Base-by-base conservation (phyloP, 2,329 filamentous ascomycete species). In the Pyricularia sp. region DNA sequence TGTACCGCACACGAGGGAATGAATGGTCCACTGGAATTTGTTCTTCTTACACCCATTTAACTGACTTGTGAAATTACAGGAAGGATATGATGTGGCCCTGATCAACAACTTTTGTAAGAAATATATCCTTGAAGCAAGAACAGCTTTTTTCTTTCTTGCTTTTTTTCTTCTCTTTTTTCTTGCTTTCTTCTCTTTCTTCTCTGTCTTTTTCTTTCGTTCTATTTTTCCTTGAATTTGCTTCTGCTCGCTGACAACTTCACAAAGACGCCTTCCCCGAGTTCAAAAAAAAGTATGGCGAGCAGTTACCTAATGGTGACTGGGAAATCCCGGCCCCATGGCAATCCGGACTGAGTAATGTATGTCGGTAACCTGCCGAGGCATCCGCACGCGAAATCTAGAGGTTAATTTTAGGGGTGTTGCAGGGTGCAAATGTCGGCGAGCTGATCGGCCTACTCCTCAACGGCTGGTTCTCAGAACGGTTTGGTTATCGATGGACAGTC, bases 11-110 rank as follows among this genome's bases (percentile, higher is more conserved):
- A 26, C 25, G 23, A 28, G n/a, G 17, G 42, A 36, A 14, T 26
- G n/a, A 28, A 14, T 14, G 12, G 20, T 26, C 6, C 30, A 4
- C 1, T 11, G 23, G 25, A 3, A 26, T 9, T 25, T 50, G n/a
- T 12, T 28, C 6, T n/a, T 9, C 2, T 28, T 14, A 23, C 2
- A 5, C 5, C 12, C 65, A 28, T 26, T 26, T 26, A 20, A 17
- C 59, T 63, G 25, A 55, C 14, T n/a, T 25, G 9, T 2, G 9
- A 6, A 7, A 33, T 14, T 23, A 28, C 20, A 67, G 65, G 93
- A 97, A 78, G 93, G 92, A 42, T 96, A 94, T 80, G 92, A 97
- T 76, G 84, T 95, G 70, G 89, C 87, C 74, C 82, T 96, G 68
- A 87, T 95, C 74, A 92, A 90, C 81, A 94, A 94, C 79, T 93